Base-by-base conservation (phyloP, 495 filamentous ascomycete species). In the Glarea lozoyensis region DNA sequence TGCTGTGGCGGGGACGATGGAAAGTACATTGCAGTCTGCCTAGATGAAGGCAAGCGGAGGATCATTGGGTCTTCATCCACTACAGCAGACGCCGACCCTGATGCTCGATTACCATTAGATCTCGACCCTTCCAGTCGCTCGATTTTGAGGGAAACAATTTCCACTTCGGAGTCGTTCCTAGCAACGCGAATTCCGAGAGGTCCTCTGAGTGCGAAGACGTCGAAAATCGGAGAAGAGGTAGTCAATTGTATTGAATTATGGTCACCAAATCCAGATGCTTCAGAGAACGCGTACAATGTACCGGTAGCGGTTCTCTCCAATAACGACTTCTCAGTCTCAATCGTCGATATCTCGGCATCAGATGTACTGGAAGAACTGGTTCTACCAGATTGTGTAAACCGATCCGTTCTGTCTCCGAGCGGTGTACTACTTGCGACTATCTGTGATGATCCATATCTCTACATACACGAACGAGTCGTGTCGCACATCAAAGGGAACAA, bases 381-480 rank as follows among this genome's bases (percentile, higher is more conserved):
- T 4, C 84, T 89, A 45, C 78, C 82, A 29, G 79, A 83, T 49
- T 79, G 75, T 42, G 90, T 95, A 65, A 98, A 98, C 59, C 88
- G 92, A 59, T 85, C 88, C 4, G 78, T 88, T 15, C 79, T 98
- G 32, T 95, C 89, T 20, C 92, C 92, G 0, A 84, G 96, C 51
- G 89, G 88, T 0, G 71, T 68, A 30, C 61, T 93, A 13, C 72
- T 97, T 4, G 69, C 88, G 2, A 85, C 87, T 9, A 82, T 97
- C 29, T 86, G 89, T 17, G 93, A 98, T 52, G 78, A 86, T 53
- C 78, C 82, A 2, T 80, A 72, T 45, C 81, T 86, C 2, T 95
- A 92, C 58, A 80, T 97, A 43, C 89, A 92, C 58, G 62, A 76
- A 40, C 64, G 73, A 17, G 50, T 60, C 64, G 31, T 52, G 48